A percentile compares a stretch with the other conserved stretches of the same genome.
Conservation (phyloP, 352 stramenopile species). For the Phytophthora colocasiae region DNA sequence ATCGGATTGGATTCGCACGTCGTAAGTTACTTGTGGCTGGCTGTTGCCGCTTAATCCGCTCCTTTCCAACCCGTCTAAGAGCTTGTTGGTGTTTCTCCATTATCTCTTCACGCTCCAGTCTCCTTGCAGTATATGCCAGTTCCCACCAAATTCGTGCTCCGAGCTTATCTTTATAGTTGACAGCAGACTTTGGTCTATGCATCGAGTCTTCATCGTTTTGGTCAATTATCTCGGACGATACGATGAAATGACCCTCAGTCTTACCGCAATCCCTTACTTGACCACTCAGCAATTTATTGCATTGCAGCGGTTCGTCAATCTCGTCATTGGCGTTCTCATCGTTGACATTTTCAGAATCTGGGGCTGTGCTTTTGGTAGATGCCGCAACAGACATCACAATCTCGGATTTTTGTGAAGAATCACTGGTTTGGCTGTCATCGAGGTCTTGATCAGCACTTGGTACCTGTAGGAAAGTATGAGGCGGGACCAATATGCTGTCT, state of each 20-base stretch:
- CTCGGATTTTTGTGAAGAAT: not conserved
- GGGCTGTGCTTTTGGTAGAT: not conserved
- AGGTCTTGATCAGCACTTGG: not conserved
- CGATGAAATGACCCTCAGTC: not conserved
- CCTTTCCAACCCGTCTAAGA: not conserved
- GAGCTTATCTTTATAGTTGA: constrained; percentile 55
- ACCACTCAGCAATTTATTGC: not conserved
- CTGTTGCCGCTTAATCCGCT: not conserved
- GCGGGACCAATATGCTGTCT: not conserved
- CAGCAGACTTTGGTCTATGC: constrained; percentile 1
- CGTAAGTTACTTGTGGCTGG: not conserved
- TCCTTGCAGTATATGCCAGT: constrained; percentile 59
- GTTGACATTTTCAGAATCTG: not conserved
- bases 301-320: not conserved
- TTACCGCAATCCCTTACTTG: no score
- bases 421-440: not conserved
- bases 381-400: not conserved
- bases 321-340: not conserved
- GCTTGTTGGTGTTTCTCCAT: constrained; percentile 11
- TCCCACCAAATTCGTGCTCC: constrained; percentile 73
- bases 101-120: constrained; percentile 38
- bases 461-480: not conserved
- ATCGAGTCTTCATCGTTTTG: not conserved
- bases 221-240: no score
- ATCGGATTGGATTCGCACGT: constrained; percentile 5